These are phyloP conservation scores for Cicer pinnatifidum DNA, from an alignment of 306 rosid genomes.

Conservation along the genomic window DNA sequence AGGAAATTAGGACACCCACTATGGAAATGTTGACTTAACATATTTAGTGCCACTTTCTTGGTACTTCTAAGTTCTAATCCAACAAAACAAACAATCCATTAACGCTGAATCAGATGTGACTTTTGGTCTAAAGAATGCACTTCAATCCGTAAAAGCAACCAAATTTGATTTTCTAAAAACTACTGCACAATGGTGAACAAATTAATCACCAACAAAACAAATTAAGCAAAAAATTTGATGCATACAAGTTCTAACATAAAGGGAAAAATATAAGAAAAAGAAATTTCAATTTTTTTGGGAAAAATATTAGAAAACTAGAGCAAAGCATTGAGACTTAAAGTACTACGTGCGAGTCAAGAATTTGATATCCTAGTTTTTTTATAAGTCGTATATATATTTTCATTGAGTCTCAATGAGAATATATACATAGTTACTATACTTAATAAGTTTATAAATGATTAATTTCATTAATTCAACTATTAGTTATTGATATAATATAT, in stretches of 20 bases:
- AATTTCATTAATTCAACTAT: too few species aligned
- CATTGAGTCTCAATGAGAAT: too few species aligned
- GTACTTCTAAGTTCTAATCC: slow-evolving; percentile 37
- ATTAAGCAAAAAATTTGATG: neutral
- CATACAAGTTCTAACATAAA: neutral
- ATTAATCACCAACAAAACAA: neutral
- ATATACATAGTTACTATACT: too few species aligned
- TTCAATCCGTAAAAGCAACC: neutral
- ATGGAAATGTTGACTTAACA: slow-evolving; percentile 35
- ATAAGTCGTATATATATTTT: too few species aligned
- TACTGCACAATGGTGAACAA: neutral
- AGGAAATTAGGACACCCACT: slow-evolving; percentile 44
- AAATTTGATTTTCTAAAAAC: neutral
- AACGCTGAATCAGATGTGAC: slow-evolving; percentile 43
- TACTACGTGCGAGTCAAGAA: too few species aligned
- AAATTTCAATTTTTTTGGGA: neutral
- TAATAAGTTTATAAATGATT: too few species aligned
- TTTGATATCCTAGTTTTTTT: too few species aligned
- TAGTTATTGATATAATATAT: too few species aligned
- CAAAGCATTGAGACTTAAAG: too few species aligned
- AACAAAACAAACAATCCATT: slow-evolving; percentile 38
- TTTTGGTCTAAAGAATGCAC: slow-evolving; percentile 20
- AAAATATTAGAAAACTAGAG: too few species aligned
- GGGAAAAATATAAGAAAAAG: neutral
- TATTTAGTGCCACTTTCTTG: neutral